Evolutionary conservation across 2,329 filamentous ascomycete species (phyloP), one percentile per base, ranked within the genome.

Genomic region (Fusarium foetens): DNA sequence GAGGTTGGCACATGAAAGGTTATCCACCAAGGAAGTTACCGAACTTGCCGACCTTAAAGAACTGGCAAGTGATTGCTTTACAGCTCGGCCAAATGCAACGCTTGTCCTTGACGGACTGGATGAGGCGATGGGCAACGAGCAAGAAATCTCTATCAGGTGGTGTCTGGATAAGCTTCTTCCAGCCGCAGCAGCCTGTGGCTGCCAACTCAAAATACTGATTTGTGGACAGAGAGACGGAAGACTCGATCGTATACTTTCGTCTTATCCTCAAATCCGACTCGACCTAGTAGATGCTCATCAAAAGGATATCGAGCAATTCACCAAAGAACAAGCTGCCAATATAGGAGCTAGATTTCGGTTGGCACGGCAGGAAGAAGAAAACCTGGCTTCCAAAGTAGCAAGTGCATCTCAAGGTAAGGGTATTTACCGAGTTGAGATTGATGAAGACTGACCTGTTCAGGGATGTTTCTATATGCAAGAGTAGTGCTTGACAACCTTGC

Each of bases 21-120:
- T 51, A 0, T 63, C 49, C 0, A n/a, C 36, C 0, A 16, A 3
- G 0, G n/a, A 63, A 0, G 5, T 1, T 0, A 14, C 12, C 0
- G 35, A 63, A 0, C 8, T 55, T 8, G 0, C 25, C 0, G 13
- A 12, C 4, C 11, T 66, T 0, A 25, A 58, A 0, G 0, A 1
- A 1, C 16, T 64, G 0, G 59, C 42, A 21, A 2, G 5, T 0
- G 59, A 66, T 0, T 57, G 9, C 5, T 2, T 63, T 2, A 42
- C 13, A 0, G n/a, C 42, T 7, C n/a, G 23, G 5, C 8, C 6
- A 0, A 21, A 0, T 0, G 29, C 35, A 0, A n/a, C 7, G 0
- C 13, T 66, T 0, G 2, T 66, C 0, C 31, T 66, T 8, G 63
- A 66, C 0, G 63, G 63, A 0, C 10, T 66, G 4, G 49, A 66